Percentiles rank a stretch among this genome's conserved stretches.
These are phyloP conservation scores for Metarhizium album DNA, from an alignment of 2,329 filamentous ascomycete species.

Conservation along the genomic window DNA sequence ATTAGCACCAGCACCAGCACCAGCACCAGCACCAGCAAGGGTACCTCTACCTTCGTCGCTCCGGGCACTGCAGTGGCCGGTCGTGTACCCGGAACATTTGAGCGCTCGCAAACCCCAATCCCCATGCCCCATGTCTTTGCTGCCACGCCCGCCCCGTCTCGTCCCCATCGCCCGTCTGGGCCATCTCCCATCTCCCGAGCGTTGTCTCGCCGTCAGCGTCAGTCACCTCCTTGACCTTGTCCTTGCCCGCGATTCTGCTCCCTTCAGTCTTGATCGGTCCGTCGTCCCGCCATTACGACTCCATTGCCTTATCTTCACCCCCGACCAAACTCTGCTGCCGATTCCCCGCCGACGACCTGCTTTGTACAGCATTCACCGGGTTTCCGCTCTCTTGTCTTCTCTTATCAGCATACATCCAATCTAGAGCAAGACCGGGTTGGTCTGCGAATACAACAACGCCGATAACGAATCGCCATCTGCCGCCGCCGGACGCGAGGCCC, in stretches of 20 bases:
- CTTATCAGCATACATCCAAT: background rate
- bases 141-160: conserved; percentile 3
- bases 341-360: background rate
- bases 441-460: background rate
- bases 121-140: too few relatives aligned
- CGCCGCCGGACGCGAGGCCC: background rate
- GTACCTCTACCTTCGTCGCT: too few relatives aligned
- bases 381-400: background rate
- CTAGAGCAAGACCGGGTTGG: background rate
- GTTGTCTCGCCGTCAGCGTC: too few relatives aligned
- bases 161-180: background rate
- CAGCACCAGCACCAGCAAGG: too few relatives aligned
- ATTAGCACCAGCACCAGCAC: conserved; percentile 3
- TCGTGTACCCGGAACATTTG: too few relatives aligned
- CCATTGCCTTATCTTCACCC: background rate
- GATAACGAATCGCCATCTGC: background rate
- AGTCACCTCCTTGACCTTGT: too few relatives aligned
- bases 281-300: background rate
- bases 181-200: background rate
- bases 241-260: background rate
- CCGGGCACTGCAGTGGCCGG: too few relatives aligned
- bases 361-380: conserved; percentile 2
- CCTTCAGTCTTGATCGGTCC: background rate
- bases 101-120: too few relatives aligned
- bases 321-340: background rate